These are phyloP conservation scores for Phylloporus sp. DNA, from an alignment of 768 basidiomycete species.

Conservation along the genomic window DNA sequence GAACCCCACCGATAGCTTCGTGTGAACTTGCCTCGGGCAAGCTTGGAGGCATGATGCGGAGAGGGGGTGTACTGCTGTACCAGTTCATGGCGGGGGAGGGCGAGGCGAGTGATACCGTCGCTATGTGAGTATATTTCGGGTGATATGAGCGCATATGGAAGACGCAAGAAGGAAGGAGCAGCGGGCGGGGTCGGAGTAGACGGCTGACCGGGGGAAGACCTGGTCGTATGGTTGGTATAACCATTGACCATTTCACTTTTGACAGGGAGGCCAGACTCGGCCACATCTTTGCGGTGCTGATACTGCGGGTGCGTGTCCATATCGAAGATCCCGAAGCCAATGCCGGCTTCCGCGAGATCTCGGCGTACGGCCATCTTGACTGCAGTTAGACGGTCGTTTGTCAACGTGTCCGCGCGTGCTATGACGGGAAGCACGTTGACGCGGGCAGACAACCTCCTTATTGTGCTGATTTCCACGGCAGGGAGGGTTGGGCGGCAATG, in stretches of 20 bases:
- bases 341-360: constrained; percentile 80
- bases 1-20: constrained; percentile 82
- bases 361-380: constrained; percentile 77
- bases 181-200: constrained; percentile 70
- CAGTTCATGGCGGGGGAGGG: constrained; percentile 65
- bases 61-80: constrained; percentile 71
- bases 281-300: constrained; percentile 42
- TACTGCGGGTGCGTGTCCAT: constrained; percentile 54
- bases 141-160: constrained; percentile 83
- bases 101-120: constrained; percentile 63
- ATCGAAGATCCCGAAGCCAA: constrained; percentile 89
- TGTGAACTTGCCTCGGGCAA: constrained; percentile 59
- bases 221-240: constrained; percentile 48
- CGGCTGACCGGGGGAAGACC: constrained; percentile 45
- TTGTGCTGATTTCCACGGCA: constrained; percentile 66
- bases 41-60: constrained; percentile 42
- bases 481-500: constrained; percentile 67
- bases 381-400: constrained; percentile 74
- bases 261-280: constrained; percentile 38
- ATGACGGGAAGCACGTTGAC: constrained; percentile 89
- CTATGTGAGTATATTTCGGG: constrained; percentile 83
- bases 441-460: constrained; percentile 73
- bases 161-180: constrained; percentile 54
- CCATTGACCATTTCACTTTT: constrained; percentile 54
- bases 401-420: constrained; percentile 75